phyloP scores from a whole-genome alignment of 2,329 filamentous ascomycete species.

The Diaporthe longicolla region DNA sequence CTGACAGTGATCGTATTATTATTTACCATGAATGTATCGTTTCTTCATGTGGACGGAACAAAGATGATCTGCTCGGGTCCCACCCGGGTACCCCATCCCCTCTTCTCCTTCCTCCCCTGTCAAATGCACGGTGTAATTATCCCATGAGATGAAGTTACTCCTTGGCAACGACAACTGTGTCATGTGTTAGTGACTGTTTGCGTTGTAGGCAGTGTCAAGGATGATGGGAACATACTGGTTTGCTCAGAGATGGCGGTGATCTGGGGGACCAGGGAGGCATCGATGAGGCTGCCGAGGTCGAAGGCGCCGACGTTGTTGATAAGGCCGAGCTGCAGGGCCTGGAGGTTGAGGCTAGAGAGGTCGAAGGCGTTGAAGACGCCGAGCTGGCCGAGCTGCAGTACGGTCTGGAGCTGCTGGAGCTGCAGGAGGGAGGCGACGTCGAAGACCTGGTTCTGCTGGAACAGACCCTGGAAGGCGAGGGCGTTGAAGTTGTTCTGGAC shows the following conservation, averaged over 20 bases:
- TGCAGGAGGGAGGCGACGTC: slow-evolving; percentile 57
- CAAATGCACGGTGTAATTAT: not conserved
- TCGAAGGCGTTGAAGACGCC: slow-evolving; percentile 50
- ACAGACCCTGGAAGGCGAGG: slow-evolving; percentile 57
- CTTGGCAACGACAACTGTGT: slow-evolving; percentile 31
- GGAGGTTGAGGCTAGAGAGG: slow-evolving; percentile 47
- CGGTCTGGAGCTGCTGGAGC: slow-evolving; percentile 58
- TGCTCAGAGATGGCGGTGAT: slow-evolving; percentile 43
- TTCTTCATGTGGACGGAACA: slow-evolving; percentile 34
- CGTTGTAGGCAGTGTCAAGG: too few species aligned
- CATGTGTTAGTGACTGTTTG: not conserved
- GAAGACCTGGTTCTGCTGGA: slow-evolving; percentile 56
- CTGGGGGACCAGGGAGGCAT: slow-evolving; percentile 45
- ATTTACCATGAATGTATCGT: slow-evolving; percentile 34
- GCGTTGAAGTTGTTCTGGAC: slow-evolving; percentile 63
- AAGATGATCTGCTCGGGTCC: slow-evolving; percentile 16
- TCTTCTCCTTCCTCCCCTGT: too few species aligned
- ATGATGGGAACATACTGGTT: slow-evolving; percentile 31
- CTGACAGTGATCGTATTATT: slow-evolving; percentile 30
- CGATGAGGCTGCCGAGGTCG: slow-evolving; percentile 47
- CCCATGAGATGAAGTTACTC: not conserved
- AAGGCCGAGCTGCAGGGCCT: slow-evolving; percentile 49
- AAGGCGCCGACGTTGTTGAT: slow-evolving; percentile 48
- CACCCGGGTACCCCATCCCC: not conserved
- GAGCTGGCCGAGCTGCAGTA: slow-evolving; percentile 53